Conservation (phyloP, 2,329 filamentous ascomycete species). For the Ophiostoma australiae region DNA sequence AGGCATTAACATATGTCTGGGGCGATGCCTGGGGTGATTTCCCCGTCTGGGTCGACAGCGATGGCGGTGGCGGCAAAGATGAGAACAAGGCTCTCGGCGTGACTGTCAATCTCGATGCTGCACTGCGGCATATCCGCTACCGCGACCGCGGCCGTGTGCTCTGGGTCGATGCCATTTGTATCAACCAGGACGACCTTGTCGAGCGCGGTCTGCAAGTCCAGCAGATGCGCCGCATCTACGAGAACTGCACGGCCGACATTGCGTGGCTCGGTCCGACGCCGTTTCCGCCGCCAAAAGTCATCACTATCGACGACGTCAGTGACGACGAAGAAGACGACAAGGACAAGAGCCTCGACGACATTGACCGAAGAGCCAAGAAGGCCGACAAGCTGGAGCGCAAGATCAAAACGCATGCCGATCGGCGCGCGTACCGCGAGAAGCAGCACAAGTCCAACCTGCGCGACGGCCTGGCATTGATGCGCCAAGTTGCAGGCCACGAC, state of each 20-base stretch:
- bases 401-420: neutral
- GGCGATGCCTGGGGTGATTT: neutral
- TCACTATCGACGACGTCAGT: neutral
- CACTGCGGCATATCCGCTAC: neutral
- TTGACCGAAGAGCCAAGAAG: neutral
- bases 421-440: neutral
- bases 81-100: neutral
- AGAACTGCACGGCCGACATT: conserved; percentile 10
- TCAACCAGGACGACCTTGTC: conserved; percentile 25
- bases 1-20: conserved; percentile 1
- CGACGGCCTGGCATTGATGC: conserved; percentile 18
- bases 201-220: conserved; percentile 25
- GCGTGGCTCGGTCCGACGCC: neutral
- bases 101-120: neutral
- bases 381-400: neutral
- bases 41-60: neutral
- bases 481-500: neutral
- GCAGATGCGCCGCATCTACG: conserved; percentile 26
- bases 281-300: neutral
- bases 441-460: conserved; percentile 16
- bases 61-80: neutral
- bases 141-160: conserved; percentile 17
- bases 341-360: neutral
- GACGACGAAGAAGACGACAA: neutral
- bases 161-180: conserved; percentile 29